phyloP scores from a whole-genome alignment of 768 basidiomycete genomes.

The Austroboletus festivus region DNA sequence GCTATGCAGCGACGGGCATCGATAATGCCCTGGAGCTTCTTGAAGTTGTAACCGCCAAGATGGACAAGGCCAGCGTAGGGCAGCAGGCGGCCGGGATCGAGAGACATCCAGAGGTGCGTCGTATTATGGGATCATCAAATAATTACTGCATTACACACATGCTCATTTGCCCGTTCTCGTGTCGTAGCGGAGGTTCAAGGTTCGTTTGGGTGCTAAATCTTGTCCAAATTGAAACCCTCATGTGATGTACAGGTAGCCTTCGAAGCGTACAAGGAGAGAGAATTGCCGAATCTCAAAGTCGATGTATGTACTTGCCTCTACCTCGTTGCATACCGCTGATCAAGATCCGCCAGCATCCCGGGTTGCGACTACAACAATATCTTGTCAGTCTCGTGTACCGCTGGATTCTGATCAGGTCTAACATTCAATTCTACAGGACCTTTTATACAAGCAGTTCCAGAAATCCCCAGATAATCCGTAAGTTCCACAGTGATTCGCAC shows the following conservation, averaged over 20 bases:
- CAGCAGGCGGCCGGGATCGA: conserved; percentile 84
- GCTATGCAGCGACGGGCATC: conserved; percentile 80
- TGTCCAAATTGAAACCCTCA: background rate
- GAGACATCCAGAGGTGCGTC: conserved; percentile 83
- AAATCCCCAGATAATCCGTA: conserved; percentile 96
- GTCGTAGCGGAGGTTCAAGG: conserved; percentile 84
- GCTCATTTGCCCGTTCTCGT: conserved; percentile 13
- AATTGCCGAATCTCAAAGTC: conserved; percentile 70
- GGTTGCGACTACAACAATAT: conserved; percentile 88
- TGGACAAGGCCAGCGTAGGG: conserved; percentile 89
- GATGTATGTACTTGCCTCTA: conserved; percentile 52
- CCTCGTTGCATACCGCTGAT: conserved; percentile 8
- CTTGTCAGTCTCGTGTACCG: conserved; percentile 44
- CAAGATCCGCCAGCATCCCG: conserved; percentile 62
- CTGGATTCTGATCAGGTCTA: background rate
- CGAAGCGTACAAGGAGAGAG: conserved; percentile 85
- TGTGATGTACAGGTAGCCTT: conserved; percentile 61
- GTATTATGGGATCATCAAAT: too few relatives aligned
- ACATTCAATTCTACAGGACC: conserved; percentile 47
- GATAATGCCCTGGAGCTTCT: conserved; percentile 89
- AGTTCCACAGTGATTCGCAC: conserved; percentile 23
- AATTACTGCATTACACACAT: background rate
- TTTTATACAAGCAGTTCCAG: conserved; percentile 92
- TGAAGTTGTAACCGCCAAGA: conserved; percentile 86
- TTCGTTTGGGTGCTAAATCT: conserved; percentile 19